Conservation (phyloP, 805 yeast genomes). For the Blastobotrys terrestris region DNA sequence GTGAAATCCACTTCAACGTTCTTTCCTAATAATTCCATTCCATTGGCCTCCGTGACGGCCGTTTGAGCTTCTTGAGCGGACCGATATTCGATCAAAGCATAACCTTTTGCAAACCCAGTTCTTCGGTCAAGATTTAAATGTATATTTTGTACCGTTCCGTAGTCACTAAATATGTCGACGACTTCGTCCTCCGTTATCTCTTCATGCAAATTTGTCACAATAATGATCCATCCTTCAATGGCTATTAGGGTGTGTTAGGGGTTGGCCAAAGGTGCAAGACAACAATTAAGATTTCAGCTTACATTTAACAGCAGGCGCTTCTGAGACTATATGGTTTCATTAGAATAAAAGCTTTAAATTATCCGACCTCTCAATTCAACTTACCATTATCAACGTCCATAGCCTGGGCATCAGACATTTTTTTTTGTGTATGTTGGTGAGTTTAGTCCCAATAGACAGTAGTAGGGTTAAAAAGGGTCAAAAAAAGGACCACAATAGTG, state of each 20-base stretch:
- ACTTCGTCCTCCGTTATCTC: conserved; percentile 43
- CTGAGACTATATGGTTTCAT: background rate
- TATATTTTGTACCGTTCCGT: conserved; percentile 33
- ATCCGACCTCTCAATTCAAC: background rate
- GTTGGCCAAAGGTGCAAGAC: too few relatives aligned
- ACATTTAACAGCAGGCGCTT: background rate
- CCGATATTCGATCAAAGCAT: conserved; percentile 37
- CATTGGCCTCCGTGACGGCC: conserved; percentile 30
- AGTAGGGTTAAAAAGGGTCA: too few relatives aligned
- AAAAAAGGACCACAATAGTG: too few relatives aligned
- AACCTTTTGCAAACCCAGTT: conserved; percentile 40
- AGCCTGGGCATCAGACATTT: background rate
- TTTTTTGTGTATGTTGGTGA: background rate
- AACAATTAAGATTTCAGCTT: background rate
- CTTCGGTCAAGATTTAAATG: conserved; percentile 40
- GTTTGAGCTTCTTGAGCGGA: conserved; percentile 30
- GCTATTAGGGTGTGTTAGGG: conserved; percentile 21
- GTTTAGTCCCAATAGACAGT: background rate
- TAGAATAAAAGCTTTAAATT: background rate
- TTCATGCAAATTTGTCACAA: conserved; percentile 38
- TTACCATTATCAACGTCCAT: conserved; percentile 6
- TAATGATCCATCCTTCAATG: conserved; percentile 39
- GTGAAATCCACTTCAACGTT: conserved; percentile 34
- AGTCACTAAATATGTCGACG: conserved; percentile 37
- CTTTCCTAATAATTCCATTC: conserved; percentile 32